Conservation (phyloP, 305 asterid species). For the Solanum hybrid region DNA sequence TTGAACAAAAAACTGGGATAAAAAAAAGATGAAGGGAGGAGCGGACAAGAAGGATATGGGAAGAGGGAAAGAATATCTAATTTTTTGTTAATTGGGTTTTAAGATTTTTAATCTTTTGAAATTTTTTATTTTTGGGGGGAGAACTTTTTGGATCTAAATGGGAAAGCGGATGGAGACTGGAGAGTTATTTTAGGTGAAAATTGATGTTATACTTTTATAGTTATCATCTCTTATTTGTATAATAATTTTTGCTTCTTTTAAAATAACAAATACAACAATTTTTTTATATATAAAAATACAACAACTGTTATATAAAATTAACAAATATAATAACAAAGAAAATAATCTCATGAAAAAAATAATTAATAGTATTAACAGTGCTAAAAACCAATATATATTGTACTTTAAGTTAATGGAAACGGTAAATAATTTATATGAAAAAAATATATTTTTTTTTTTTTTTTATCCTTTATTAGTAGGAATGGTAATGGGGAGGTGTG, state of each 20-base stretch:
- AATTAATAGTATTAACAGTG: no score
- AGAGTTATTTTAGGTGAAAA: not conserved
- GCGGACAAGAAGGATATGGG: not conserved
- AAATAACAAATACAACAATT: not conserved
- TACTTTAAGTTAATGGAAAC: not conserved
- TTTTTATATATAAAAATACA: no score
- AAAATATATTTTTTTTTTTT: no score
- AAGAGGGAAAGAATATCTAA: not conserved
- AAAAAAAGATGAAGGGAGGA: not conserved
- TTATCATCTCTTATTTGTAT: not conserved
- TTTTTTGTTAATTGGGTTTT: not conserved
- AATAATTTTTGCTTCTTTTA: not conserved
- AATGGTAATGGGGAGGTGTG: not conserved
- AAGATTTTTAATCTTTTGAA: no score
- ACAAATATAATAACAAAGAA: not conserved
- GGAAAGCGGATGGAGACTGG: not conserved
- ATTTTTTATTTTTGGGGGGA: not conserved
- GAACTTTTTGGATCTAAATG: not conserved
- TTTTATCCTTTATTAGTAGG: not conserved
- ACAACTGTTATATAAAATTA: no score
- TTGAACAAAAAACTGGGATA: not conserved
- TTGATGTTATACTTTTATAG: not conserved
- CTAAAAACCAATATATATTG: not conserved
- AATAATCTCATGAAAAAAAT: no score
- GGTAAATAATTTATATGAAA: not conserved